Base-by-base conservation (phyloP, 352 stramenopile genomes). In the Phytophthora chlamydospora region DNA sequence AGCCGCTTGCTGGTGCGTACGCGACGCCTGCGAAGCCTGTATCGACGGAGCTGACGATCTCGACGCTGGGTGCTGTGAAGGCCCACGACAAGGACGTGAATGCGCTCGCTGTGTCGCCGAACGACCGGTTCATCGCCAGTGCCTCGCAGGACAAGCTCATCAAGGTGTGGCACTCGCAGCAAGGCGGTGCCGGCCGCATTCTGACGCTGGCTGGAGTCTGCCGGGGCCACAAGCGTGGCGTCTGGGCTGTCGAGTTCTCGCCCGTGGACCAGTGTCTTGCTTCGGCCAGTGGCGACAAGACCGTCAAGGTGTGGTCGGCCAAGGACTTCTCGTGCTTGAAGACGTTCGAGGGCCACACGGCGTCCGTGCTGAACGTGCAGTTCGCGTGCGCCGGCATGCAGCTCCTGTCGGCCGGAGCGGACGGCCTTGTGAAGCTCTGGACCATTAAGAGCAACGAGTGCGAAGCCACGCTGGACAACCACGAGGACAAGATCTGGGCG, bases 51-150 rank as follows among this genome's bases (percentile, higher is more conserved):
- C 63, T 85, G 66, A 68, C 78, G 45, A 76, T 80, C 41, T 75
- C 87, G 38, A 75, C 75, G 48, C 62, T 93, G 65, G 78, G 70
- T 44, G 88, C 78, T 11, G 78, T 92, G 33, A 97, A 88, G 61
- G 92, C 83, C 19, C 91, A 98, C 70, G 89, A 97, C 36, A 99
- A 99, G 78, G 97, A 99, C 72, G 97, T 99, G 41, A 99, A 99
- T 62, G 82, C 84, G 4, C 53, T 97, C 5, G 91, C 95, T 3
- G 77, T 99, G n/a, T 90, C 96, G 19, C 97, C 97, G 4, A 99
- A 99, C 68, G 97, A 99, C 63, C 96, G 92, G 3, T 83, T 99
- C 12, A 90, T 99, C 50, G 98, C 97, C 7, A 98, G 93, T 68
- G 97, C 94, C 11, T 98, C 91, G 44, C 96, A 99, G 77, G 98